Evolutionary conservation across 495 filamentous ascomycete species (phyloP).

Genomic region (Cercophora sp.): DNA sequence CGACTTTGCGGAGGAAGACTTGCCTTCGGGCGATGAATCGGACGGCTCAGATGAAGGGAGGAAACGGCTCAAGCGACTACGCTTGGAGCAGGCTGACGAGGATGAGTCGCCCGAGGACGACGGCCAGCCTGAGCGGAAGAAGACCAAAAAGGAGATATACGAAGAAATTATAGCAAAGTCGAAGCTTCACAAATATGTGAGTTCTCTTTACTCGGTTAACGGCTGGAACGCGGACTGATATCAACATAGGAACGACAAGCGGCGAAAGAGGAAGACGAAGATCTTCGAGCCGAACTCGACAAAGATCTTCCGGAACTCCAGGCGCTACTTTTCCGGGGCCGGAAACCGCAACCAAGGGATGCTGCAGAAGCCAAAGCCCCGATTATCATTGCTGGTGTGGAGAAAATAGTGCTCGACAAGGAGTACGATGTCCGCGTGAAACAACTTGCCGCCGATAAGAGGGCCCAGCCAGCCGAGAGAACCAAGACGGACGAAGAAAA

Average conservation of each 20-base stretch:
- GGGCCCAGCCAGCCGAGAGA: slow-evolving; percentile 77
- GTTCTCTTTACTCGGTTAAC: not conserved
- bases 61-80: slow-evolving; percentile 56
- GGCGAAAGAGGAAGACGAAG: slow-evolving; percentile 89
- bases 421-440: slow-evolving; percentile 81
- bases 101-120: slow-evolving; percentile 39
- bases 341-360: slow-evolving; percentile 21
- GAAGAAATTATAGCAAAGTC: slow-evolving; percentile 97
- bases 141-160: slow-evolving; percentile 92
- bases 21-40: slow-evolving; percentile 56
- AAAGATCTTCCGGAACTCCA: slow-evolving; percentile 78
- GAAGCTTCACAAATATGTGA: slow-evolving; percentile 85
- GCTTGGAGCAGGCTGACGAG: slow-evolving; percentile 37
- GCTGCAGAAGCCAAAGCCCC: slow-evolving; percentile 56
- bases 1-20: slow-evolving; percentile 67
- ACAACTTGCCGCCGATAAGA: slow-evolving; percentile 75
- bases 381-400: slow-evolving; percentile 54
- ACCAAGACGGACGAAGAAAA: slow-evolving; percentile 92
- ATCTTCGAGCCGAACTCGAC: slow-evolving; percentile 53
- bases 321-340: slow-evolving; percentile 52
- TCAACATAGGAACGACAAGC: slow-evolving; percentile 59
- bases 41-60: slow-evolving; percentile 43
- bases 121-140: slow-evolving; percentile 71
- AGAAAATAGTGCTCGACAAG: slow-evolving; percentile 62
- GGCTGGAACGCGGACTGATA: slow-evolving; percentile 2